Base-by-base conservation (phyloP, 495 filamentous ascomycete genomes). In the Ramalina intermedia region DNA sequence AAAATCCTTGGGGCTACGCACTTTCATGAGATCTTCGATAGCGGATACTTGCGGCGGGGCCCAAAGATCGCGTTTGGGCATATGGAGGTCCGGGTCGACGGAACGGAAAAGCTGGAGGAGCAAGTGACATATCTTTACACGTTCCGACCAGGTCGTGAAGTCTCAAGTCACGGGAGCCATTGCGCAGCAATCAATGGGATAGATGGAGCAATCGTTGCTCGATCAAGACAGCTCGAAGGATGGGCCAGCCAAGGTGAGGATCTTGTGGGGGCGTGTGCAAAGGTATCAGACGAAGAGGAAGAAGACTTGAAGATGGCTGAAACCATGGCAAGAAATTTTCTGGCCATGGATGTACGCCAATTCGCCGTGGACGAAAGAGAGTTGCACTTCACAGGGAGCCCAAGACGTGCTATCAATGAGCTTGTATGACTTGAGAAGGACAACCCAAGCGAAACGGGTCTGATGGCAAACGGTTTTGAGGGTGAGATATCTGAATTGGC, bases 21-120 rank as follows among this genome's bases (percentile, higher is more conserved):
- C 59, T 96, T 93, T 53, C 88, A 96, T 62, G 90, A 98, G 57
- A 84, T 96, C 16, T 89, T 96, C 46, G 84, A 91, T 48, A 73
- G 76, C 52, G 72, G 75, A 0, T 81, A 86, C 55, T 65, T 96
- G 14, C 59, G 61, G 7, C 55, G 62, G 54, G 66, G 73, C n/a
- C 72, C 80, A 0, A 63, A 69, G 20, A 62, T 96, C 35, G 68
- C 70, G 2, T 84, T 90, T 58, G 85, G 75, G 0, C 82, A 94
- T 53, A 95, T 96, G 93, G 81, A 94, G 54, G 76, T 96, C n/a
- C 74, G 69, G 37, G 62, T 90, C 11, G 77, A 87, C 54, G 64
- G 70, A 14, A 64, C 78, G 9, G 74, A 80, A 6, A 61, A 66
- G 4, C 71, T 78, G 1, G 68, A 75, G 36, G 78, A 90, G 26